These are phyloP conservation scores for Coniferiporia sulphurascens DNA, from an alignment of 1,284 basidiomycete genomes.

Conservation along the genomic window DNA sequence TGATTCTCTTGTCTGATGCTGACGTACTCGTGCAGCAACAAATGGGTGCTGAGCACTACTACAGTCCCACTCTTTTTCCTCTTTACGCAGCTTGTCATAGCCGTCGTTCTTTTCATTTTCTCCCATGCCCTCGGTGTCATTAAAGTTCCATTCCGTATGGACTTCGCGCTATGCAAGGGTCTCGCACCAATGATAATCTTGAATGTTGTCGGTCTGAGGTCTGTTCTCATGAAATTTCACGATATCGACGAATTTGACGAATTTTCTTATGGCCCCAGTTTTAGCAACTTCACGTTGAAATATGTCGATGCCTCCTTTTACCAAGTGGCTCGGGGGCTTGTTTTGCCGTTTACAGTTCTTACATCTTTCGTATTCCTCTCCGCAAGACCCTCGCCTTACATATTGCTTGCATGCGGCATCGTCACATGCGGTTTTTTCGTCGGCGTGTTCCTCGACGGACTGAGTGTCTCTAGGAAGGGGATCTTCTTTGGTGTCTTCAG, in stretches of 20 bases:
- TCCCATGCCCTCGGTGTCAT: constrained; percentile 59
- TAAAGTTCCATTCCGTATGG: constrained; percentile 56
- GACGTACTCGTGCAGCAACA: constrained; percentile 47
- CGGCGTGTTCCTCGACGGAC: constrained; percentile 76
- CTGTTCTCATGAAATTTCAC: constrained; percentile 19
- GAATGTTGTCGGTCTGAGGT: constrained; percentile 80
- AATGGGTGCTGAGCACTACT: constrained; percentile 73
- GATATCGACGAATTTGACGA: not conserved
- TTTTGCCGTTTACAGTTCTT: constrained; percentile 81
- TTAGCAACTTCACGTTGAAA: constrained; percentile 88
- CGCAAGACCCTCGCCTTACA: constrained; percentile 64
- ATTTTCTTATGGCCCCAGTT: constrained; percentile 38
- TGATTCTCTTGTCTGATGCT: constrained; percentile 21
- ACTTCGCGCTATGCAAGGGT: constrained; percentile 60
- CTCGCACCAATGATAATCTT: constrained; percentile 68
- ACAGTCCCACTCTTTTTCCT: constrained; percentile 79
- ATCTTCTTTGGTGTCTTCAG: constrained; percentile 72
- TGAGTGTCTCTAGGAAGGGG: constrained; percentile 55
- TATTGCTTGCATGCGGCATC: constrained; percentile 64
- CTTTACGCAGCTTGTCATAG: constrained; percentile 74
- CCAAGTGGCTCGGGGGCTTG: constrained; percentile 82
- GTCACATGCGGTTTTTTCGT: constrained; percentile 83
- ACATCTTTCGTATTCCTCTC: constrained; percentile 72
- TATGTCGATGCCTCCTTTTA: constrained; percentile 92
- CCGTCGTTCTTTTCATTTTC: constrained; percentile 65